Evolutionary conservation across 371 early-diverging fungal genomes (phyloP).

Genomic region (Caulochytrium protostelioides): DNA sequence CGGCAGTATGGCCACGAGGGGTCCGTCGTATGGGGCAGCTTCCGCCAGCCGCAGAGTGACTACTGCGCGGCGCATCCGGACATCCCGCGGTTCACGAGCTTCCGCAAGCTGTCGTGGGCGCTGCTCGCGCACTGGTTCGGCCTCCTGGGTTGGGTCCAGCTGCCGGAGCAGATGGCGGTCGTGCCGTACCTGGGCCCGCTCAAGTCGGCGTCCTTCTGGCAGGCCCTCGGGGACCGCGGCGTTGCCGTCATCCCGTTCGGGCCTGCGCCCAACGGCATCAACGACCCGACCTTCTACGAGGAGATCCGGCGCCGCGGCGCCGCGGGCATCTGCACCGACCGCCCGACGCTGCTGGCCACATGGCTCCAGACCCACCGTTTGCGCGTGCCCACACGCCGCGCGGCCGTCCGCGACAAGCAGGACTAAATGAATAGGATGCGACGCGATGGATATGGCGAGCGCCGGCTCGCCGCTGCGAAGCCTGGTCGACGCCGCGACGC

Average conservation of each 20-base stretch:
- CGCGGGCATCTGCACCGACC: slow-evolving; percentile 22
- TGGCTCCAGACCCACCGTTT: slow-evolving; percentile 10
- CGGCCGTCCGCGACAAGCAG: too few species aligned
- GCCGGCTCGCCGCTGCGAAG: too few species aligned
- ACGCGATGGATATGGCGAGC: too few species aligned
- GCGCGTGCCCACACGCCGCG: too few species aligned
- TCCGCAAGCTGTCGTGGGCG: slow-evolving; percentile 3
- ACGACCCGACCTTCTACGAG: too few species aligned
- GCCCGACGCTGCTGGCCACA: slow-evolving; percentile 12
- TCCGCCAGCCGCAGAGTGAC: neutral
- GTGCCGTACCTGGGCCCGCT: slow-evolving; percentile 8
- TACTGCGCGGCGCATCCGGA: neutral
- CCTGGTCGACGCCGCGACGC: too few species aligned
- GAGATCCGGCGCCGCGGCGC: slow-evolving; percentile 8
- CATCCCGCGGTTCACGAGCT: slow-evolving; percentile 17
- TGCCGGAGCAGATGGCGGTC: slow-evolving; percentile 13
- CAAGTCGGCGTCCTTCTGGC: neutral
- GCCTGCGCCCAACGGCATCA: too few species aligned
- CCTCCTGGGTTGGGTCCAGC: slow-evolving; percentile 8
- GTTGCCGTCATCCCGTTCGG: slow-evolving; percentile 13
- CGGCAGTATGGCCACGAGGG: slow-evolving; percentile 7
- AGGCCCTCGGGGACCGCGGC: slow-evolving; percentile 8
- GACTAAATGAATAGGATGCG: too few species aligned
- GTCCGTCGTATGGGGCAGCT: slow-evolving; percentile 3
- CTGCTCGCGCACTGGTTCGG: slow-evolving; percentile 10